Base-by-base conservation (phyloP, 1,139 yeast species). In the Taphrina betulina region DNA sequence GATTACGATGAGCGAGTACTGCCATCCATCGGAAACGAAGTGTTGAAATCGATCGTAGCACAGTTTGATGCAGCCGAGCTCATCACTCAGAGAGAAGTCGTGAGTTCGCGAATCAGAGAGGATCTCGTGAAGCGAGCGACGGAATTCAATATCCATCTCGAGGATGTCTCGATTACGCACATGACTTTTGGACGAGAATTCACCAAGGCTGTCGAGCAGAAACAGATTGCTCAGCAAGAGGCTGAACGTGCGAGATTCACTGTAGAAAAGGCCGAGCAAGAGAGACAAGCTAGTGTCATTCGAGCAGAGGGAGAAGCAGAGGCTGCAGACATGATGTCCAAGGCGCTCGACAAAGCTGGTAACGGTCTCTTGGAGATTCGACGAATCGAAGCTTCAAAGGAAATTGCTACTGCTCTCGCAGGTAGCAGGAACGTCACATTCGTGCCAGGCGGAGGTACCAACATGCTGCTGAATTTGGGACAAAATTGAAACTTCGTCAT, bases 271-370 rank as follows among this genome's bases (percentile, higher is more conserved):
- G 98, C 98, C 3, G 97, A 92, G 71, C 99, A 94, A 72, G 97
- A 92, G 72, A 82, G 95, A 70, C 90, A 84, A 70, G 98, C 98
- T 3, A 77, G 86, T 57, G 89, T 94, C 65, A 92, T 92, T 63
- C 81, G 97, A 65, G 99, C 99, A 23, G 98, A 94, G 72, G 99
- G 98, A 72, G 99, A 94, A 73, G 98, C 98, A 41, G 98, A 94
- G 72, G 88, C 95, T 58, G 99, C 97, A 5, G 98, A 92, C 61
- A 82, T 84, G 60, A 95, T 94, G 62, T 88, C 96, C 46, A 88
- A 83, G 72, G 97, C 98, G 2, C 79, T 94, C 65, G 81, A 83
- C 54, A 89, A 89, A 75, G 92, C 95, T 31, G 98, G 98, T 69
- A 97, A 94, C 68, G 98, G 98, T 64, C 78, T 94, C 65, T 77